phyloP scores from a whole-genome alignment of 345 rosid genomes.

The Brassica cretica region DNA sequence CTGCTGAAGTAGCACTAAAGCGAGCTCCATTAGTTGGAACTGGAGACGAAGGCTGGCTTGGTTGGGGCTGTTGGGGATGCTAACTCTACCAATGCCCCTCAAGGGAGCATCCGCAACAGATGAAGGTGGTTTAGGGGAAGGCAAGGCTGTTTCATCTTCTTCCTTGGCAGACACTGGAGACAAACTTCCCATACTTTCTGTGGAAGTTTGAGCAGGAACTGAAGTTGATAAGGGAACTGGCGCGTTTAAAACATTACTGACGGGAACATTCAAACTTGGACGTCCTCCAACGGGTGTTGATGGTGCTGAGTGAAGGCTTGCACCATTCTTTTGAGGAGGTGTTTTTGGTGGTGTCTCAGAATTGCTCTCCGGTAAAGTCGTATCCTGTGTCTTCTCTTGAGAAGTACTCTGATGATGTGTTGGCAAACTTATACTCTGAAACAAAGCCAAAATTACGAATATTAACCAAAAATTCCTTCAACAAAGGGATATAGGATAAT shows the following conservation, averaged over 20 bases:
- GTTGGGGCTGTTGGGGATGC: conserved; percentile 61
- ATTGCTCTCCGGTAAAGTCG: conserved; percentile 62
- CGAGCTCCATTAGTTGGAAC: conserved; percentile 56
- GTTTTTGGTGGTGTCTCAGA: conserved; percentile 60
- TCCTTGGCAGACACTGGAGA: conserved; percentile 72
- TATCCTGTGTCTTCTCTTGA: conserved; percentile 70
- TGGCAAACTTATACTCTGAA: conserved; percentile 54
- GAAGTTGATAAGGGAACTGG: conserved; percentile 53
- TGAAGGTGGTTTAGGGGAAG: conserved; percentile 64
- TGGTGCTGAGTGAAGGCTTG: conserved; percentile 49
- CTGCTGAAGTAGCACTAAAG: conserved; percentile 59
- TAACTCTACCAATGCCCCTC: conserved; percentile 68
- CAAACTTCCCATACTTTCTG: conserved; percentile 64
- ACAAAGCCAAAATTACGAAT: conserved; percentile 23
- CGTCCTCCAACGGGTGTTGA: conserved; percentile 63
- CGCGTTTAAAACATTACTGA: conserved; percentile 48
- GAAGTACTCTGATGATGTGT: conserved; percentile 53
- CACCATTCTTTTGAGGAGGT: conserved; percentile 62
- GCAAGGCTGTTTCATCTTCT: conserved; percentile 65
- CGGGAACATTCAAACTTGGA: conserved; percentile 53
- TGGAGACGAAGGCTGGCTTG: conserved; percentile 60
- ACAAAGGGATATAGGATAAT: not conserved
- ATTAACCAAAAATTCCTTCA: not conserved
- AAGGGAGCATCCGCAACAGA: conserved; percentile 62
- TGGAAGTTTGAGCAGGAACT: conserved; percentile 51